Evolutionary conservation across 352 stramenopile species (phyloP), one percentile per base, ranked within the genome.

Genomic region (Thraustochytrium striatum): DNA sequence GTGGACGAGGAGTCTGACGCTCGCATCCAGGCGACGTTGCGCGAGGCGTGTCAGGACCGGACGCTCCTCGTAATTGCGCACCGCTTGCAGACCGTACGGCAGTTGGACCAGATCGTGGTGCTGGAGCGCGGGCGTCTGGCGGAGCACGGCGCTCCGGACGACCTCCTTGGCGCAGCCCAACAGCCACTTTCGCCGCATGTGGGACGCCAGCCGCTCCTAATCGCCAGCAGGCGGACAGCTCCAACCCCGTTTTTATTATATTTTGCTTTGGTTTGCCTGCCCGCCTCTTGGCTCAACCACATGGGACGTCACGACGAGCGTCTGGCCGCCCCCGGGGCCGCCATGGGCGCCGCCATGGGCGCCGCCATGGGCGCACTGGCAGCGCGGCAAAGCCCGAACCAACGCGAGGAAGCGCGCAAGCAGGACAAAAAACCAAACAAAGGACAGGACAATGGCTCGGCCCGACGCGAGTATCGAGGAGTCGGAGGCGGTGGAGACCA

Each of bases 1-100:
- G 55, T 85, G 13, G 81, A 83, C 79, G n/a, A 92, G 90, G 85
- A 79, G 94, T 11, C 83, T 87, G 19, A 88, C 82, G 33, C 68
- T 59, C 58, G 62, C 61, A 25, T 68, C 80, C 70, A 80, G 33
- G 52, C 44, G 21, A 80, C 70, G 38, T 47, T 80, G 28, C 35
- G 53, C 1, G 28, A 75, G 16, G 70, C 58, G 8, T 80, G 55
- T 39, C 32, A 69, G 11, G 55, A 32, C 35, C 38, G 41, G 5
- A 80, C 70, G 38, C 70, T 80, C 21, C 25, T 80, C 7, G 53
- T 80, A n/a, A 47, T 80, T 9, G 70, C 70, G 25, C 70, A 80
- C 57, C 33, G 70, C 21, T 47, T 80, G 11, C 28, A 52, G 5
- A 65, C 70, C 13, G 53, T 47, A 9, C 19, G 28, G 33, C 55